Percentiles rank a stretch among this genome's conserved stretches.
phyloP scores from a whole-genome alignment of 2,329 filamentous ascomycete genomes.

The Falciphora oryzae region DNA sequence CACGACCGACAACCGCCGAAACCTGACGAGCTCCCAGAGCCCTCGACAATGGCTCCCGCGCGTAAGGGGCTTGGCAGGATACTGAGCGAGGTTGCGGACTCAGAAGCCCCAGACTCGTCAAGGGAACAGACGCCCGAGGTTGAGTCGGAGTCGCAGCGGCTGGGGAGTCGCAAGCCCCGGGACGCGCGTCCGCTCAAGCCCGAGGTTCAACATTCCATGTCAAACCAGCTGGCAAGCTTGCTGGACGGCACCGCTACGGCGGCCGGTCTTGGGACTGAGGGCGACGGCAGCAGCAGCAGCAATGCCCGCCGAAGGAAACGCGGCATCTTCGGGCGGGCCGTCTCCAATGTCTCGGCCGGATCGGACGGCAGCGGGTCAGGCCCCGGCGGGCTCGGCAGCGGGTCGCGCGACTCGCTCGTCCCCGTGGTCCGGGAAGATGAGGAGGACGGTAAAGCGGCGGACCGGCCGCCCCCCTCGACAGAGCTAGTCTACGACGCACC shows the following conservation, averaged over 20 bases:
- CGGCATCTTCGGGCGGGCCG: slow-evolving; percentile 50
- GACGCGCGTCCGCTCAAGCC: slow-evolving; percentile 14
- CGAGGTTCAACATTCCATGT: slow-evolving; percentile 15
- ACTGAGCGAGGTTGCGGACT: slow-evolving; percentile 36
- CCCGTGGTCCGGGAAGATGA: slow-evolving; percentile 19
- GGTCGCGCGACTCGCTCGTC: slow-evolving; percentile 9
- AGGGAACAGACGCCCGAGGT: slow-evolving; percentile 15
- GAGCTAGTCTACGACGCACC: slow-evolving; percentile 50
- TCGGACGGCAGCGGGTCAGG: slow-evolving; percentile 36
- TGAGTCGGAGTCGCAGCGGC: slow-evolving; percentile 15
- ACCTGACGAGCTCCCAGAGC: slow-evolving; percentile 10
- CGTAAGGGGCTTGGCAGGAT: slow-evolving; percentile 26
- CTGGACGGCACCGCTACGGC: slow-evolving; percentile 11
- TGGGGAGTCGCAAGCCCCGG: slow-evolving; percentile 9
- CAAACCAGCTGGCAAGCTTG: slow-evolving; percentile 14
- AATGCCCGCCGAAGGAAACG: slow-evolving; percentile 33
- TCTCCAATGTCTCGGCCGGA: slow-evolving; percentile 50
- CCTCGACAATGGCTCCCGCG: background rate
- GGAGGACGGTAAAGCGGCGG: slow-evolving; percentile 12
- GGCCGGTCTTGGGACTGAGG: slow-evolving; percentile 8
- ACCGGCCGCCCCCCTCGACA: slow-evolving; percentile 35
- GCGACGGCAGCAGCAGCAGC: slow-evolving; percentile 14
- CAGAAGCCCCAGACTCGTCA: slow-evolving; percentile 29
- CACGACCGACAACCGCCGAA: slow-evolving; percentile 11
- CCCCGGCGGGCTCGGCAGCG: slow-evolving; percentile 11